phyloP scores from a whole-genome alignment of 2,329 filamentous ascomycete genomes.

The Rhynchosporium graminicola region DNA sequence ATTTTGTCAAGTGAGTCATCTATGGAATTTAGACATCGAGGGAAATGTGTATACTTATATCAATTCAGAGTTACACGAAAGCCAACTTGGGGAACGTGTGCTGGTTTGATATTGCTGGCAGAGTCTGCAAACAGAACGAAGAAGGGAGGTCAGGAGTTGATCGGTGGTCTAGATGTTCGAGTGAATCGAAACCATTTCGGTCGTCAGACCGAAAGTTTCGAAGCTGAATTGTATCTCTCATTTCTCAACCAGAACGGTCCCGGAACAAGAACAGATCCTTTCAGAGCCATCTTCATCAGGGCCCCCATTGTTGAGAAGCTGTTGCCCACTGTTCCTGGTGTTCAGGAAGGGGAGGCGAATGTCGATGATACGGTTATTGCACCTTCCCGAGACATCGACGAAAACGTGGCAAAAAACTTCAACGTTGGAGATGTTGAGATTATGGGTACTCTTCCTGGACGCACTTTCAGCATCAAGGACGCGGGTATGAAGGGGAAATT shows the following conservation, averaged over 20 bases:
- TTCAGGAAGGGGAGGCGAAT: slow-evolving; percentile 45
- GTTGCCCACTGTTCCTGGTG: slow-evolving; percentile 48
- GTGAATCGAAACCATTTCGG: slow-evolving; percentile 96
- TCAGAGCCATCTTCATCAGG: slow-evolving; percentile 87
- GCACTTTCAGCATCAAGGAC: slow-evolving; percentile 44
- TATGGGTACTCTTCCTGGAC: slow-evolving; percentile 52
- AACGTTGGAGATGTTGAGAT: slow-evolving; percentile 47
- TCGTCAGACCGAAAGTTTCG: slow-evolving; percentile 88
- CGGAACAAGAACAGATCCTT: slow-evolving; percentile 49
- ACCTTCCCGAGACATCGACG: slow-evolving; percentile 31
- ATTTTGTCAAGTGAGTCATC: slow-evolving; percentile 81
- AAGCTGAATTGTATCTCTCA: slow-evolving; percentile 70
- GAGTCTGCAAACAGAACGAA: slow-evolving; percentile 88
- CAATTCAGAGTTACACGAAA: slow-evolving; percentile 65
- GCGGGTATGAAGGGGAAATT: slow-evolving; percentile 43
- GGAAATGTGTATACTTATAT: slow-evolving; percentile 21
- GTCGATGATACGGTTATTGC: slow-evolving; percentile 43
- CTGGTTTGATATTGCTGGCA: slow-evolving; percentile 86
- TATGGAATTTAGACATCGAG: neutral
- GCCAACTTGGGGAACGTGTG: slow-evolving; percentile 94
- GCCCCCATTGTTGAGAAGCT: slow-evolving; percentile 90
- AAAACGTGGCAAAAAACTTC: slow-evolving; percentile 29
- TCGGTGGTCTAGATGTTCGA: slow-evolving; percentile 86
- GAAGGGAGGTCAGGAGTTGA: slow-evolving; percentile 86
- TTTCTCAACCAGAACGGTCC: slow-evolving; percentile 55